Evolutionary conservation across 1,139 yeast species (phyloP).

Genomic region (Groenewaldozyma auringiensis): DNA sequence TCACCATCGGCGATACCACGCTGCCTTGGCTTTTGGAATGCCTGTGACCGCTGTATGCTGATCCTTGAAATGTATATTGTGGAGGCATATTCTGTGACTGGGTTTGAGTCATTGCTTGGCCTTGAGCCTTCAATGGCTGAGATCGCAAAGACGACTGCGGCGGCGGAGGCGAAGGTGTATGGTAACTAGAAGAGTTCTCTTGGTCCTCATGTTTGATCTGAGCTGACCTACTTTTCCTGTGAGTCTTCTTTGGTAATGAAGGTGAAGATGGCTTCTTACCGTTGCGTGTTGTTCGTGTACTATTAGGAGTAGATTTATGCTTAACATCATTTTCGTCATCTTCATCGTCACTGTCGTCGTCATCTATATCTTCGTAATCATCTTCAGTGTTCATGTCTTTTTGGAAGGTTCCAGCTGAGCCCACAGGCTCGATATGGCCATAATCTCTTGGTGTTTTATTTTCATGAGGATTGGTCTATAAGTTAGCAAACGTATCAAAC

Average conservation of each 20-base stretch:
- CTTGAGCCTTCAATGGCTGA: background rate
- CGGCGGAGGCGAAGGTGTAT: background rate
- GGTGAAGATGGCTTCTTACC: background rate
- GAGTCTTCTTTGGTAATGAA: conserved; percentile 8
- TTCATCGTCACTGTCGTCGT: conserved; percentile 9
- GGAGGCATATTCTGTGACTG: background rate
- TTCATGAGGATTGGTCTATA: conserved; percentile 27
- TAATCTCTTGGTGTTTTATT: conserved; percentile 25
- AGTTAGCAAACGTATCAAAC: no score
- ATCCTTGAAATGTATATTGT: background rate
- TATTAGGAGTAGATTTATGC: conserved; percentile 9
- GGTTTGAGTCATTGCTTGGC: background rate
- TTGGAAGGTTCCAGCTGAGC: background rate
- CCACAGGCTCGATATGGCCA: conserved; percentile 11
- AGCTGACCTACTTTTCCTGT: conserved; percentile 15
- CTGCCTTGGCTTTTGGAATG: conserved; percentile 1
- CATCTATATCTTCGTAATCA: background rate
- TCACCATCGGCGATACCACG: background rate
- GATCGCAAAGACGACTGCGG: background rate
- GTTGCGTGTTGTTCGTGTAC: background rate
- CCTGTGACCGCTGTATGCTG: background rate
- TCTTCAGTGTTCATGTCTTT: background rate
- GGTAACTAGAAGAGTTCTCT: background rate
- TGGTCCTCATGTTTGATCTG: conserved; percentile 14
- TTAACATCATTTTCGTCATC: conserved; percentile 15